Evolutionary conservation across 257 asterid genomes (phyloP), one percentile per base, ranked within the genome.

Genomic region (Misopates orontium): DNA sequence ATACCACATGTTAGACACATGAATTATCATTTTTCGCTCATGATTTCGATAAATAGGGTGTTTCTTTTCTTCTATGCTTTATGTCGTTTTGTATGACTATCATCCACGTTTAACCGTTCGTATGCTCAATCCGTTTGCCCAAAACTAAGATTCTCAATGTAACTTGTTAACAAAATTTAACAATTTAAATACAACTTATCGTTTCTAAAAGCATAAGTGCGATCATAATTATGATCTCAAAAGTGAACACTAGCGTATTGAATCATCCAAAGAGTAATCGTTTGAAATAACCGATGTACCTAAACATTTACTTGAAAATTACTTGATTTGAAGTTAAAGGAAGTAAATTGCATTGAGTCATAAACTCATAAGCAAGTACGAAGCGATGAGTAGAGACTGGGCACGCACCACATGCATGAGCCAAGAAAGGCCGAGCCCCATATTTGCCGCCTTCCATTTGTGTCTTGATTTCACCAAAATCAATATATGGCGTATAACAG

Each of bases 281-380:
- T 76, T 62, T 19, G 68, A 53, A 73, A 79, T 83, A 80, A 79
- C 76, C 77, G 54, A 84, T 68, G 73, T 31, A 4, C 54, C 17
- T 11, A 21, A 63, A 72, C 80, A 78, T 69, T 69, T 71, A 80
- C 91, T 88, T 85, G 65, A 47, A 61, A 68, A 23, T 72, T 82
- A 87, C 88, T 83, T 78, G 76, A 81, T 25, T 83, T 64, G 67
- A 65, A 77, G 75, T 77, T 69, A 67, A 85, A 79, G 82, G 62
- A 77, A 76, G 73, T 79, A 65, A 28, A 28, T 28, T 28, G 36
- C 66, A 68, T 57, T 68, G 67, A 74, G 66, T 63, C 63, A 56
- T 55, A 15, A 21, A 4, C 20, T 10, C 21, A n/a, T 45, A 61
- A 75, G 71, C 60, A 71, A 71, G 16, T 47, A 55, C 25, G 28